A percentile compares a stretch with the other conserved stretches of the same genome.
Evolutionary conservation across 73 alveolate genomes (phyloP).

Genomic region (Paramecium pentaurelia): DNA sequence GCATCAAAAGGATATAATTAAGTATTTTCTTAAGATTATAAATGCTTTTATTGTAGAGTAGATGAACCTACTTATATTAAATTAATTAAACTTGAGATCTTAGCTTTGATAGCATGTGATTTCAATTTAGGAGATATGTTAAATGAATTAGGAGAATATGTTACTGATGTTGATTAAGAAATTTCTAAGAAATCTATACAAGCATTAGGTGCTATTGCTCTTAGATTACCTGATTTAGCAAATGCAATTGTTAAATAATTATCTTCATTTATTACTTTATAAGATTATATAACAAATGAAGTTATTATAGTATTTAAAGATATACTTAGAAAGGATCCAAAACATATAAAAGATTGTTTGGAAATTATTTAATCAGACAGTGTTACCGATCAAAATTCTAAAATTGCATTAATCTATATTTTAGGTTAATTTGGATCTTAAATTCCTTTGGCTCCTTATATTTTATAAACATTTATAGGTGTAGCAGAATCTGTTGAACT

Average conservation of each 20-base stretch:
- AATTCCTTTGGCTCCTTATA: conserved; percentile 47
- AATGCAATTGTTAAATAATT: conserved; percentile 72
- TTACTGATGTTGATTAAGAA: conserved; percentile 87
- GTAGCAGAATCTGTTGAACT: conserved; percentile 41
- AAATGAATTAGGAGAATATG: conserved; percentile 87
- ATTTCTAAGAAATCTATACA: conserved; percentile 79
- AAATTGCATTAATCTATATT: conserved; percentile 52
- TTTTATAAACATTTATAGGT: not conserved
- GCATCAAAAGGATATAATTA: conserved; percentile 39
- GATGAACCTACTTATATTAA: conserved; percentile 96
- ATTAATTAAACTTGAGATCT: conserved; percentile 88
- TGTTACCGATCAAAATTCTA: conserved; percentile 45
- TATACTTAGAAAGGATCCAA: conserved; percentile 50
- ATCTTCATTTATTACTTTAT: conserved; percentile 71
- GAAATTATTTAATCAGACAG: conserved; percentile 33
- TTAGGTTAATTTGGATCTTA: conserved; percentile 48
- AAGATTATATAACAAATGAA: conserved; percentile 77
- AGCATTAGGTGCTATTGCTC: conserved; percentile 78
- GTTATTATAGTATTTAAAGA: conserved; percentile 68
- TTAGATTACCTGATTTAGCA: conserved; percentile 71
- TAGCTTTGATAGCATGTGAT: conserved; percentile 65
- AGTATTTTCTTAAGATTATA: conserved; percentile 85
- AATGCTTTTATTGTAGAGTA: conserved; percentile 92
- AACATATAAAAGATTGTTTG: conserved; percentile 38
- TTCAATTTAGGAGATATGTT: conserved; percentile 74